Evolutionary conservation across 2,329 filamentous ascomycete genomes (phyloP), one percentile per base, ranked within the genome.

Genomic region (Ophiocordyceps australis): DNA sequence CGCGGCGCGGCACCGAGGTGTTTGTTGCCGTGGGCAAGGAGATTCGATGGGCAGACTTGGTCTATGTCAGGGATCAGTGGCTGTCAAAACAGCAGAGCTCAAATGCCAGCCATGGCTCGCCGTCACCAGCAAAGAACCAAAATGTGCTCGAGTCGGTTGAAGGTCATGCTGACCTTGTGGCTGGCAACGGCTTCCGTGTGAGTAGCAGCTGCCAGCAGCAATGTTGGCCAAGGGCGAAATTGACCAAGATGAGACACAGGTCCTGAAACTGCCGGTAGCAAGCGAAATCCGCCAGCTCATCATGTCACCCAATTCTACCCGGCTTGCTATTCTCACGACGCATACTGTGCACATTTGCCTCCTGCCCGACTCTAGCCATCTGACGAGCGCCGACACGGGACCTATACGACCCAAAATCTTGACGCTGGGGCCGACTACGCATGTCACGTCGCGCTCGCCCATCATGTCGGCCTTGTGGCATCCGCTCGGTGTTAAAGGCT

Each of bases 21-120:
- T 95, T 95, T 45, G 73, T 82, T 9, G 85, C 83, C 13, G 74
- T 78, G 21, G 85, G 85, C 25, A 85, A 77, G 39, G 81, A 95
- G 49, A 77, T 98, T 32, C 67, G 85, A 47, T 98, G 89, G 83
- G 75, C 79, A 8, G 81, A 93, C 50, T 54, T 98, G 28, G 69
- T 72, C 26, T 69, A 74, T 31, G 49, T 95, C 41, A 92, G 91
- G 55, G 78, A 73, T 32, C 46, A 43, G 25, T 55, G 50, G 50
- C 32, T 43, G 14, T 39, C 36, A 13, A 43, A 41, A 17, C 39
- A 43, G 26, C 22, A 37, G 7, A 41, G 41, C 16, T 41, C 41
- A 21, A 45, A 45, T n/a, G n/a, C n/a, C n/a, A n/a, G n/a, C 18
- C 31, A 42, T 21, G 43, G 44, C 24, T 42, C 45, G 11, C 41